Evolutionary conservation across 2,329 filamentous ascomycete species (phyloP).

Genomic region (Chaetomium sp.): DNA sequence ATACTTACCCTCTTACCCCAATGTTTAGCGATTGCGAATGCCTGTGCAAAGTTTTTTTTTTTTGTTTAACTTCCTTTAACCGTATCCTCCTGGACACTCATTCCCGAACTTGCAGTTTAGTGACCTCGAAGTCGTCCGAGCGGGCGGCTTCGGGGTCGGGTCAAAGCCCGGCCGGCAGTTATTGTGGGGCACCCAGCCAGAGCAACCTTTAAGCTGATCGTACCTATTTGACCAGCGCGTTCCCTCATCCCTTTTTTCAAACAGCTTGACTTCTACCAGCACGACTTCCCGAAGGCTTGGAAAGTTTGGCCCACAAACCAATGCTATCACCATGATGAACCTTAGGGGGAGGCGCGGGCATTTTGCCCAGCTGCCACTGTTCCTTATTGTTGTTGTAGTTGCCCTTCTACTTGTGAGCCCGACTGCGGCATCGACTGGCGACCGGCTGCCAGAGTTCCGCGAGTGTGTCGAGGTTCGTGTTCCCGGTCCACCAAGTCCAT

Average conservation of each 20-base stretch:
- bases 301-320: not conserved
- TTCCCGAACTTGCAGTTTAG: too few species aligned
- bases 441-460: constrained; percentile 78
- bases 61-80: too few species aligned
- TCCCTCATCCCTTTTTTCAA: not conserved
- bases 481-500: constrained; percentile 5
- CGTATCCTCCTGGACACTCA: too few species aligned
- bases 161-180: not conserved
- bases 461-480: constrained; percentile 72
- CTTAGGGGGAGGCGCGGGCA: constrained; percentile 3
- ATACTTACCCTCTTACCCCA: too few species aligned
- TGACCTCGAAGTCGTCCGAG: too few species aligned
- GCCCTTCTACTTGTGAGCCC: constrained; percentile 36
- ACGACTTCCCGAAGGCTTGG: not conserved
- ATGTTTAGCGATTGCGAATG: too few species aligned
- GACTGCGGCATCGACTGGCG: constrained; percentile 70
- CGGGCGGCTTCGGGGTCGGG: not conserved
- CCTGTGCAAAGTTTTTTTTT: too few species aligned
- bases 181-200: not conserved
- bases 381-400: constrained; percentile 30
- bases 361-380: constrained; percentile 26
- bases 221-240: too few species aligned
- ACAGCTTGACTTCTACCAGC: not conserved
- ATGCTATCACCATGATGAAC: constrained; percentile 9
- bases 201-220: too few species aligned